Conservation (phyloP, 106 monocot species). For the Apostasia shenzhenica region DNA sequence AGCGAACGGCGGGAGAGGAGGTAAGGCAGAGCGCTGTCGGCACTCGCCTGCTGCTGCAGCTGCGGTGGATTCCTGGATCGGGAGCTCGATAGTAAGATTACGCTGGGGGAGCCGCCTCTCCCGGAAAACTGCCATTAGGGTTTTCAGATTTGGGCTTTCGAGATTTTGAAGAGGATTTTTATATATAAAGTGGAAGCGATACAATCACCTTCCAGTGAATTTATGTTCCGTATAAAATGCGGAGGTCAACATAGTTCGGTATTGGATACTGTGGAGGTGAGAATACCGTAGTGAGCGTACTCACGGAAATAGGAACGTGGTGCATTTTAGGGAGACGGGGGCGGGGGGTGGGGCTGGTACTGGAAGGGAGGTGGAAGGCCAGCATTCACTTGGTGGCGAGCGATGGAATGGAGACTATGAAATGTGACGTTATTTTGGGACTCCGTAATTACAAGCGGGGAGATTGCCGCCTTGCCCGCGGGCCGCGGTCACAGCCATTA, state of each 20-base stretch:
- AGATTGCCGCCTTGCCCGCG: no score
- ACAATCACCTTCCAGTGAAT: neutral
- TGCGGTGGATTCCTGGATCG: neutral
- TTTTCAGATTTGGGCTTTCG: neutral
- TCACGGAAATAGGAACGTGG: neutral
- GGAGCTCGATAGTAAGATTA: constrained; percentile 33
- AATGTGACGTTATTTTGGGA: no score
- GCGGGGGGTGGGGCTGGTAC: neutral
- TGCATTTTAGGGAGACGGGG: neutral
- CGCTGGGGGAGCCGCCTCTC: constrained; percentile 14
- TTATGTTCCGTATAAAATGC: no score
- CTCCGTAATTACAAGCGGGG: no score
- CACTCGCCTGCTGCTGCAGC: neutral
- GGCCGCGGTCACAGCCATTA: no score
- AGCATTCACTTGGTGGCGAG: neutral
- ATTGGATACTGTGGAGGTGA: neutral
- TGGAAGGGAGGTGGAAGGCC: constrained; percentile 3
- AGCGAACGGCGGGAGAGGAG: constrained; percentile 4
- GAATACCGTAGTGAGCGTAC: neutral
- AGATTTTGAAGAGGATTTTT: neutral
- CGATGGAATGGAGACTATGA: no score
- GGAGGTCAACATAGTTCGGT: no score
- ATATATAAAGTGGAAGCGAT: constrained; percentile 3
- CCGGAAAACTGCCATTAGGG: constrained; percentile 33
- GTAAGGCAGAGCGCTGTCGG: constrained; percentile 7